Evolutionary conservation across 257 asterid genomes (phyloP).

Genomic region (Rubia yunnanensis): DNA sequence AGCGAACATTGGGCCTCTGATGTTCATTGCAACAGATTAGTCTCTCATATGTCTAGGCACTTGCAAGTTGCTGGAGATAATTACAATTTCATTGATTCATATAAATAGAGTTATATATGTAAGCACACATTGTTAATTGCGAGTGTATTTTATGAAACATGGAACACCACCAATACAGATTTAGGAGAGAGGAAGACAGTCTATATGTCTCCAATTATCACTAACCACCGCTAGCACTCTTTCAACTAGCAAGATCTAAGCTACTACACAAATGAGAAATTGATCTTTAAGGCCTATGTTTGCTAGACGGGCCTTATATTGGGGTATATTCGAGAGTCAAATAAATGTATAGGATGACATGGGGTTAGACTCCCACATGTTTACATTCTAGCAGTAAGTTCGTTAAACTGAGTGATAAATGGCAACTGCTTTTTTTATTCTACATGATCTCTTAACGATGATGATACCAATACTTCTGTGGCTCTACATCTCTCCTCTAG

Average conservation of each 20-base stretch:
- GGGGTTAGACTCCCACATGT: not conserved
- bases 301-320: not conserved
- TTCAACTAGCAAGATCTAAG: not conserved
- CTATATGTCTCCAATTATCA: not conserved
- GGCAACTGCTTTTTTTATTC: not conserved
- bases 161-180: not conserved
- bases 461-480: no score
- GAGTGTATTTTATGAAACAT: not conserved
- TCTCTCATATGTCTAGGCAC: not conserved
- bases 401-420: not conserved
- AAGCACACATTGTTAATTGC: not conserved
- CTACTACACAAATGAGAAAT: not conserved
- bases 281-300: not conserved
- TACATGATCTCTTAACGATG: no score
- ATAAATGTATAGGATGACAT: not conserved
- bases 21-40: not conserved
- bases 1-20: not conserved
- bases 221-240: not conserved
- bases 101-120: not conserved
- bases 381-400: not conserved
- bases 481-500: no score
- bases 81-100: not conserved
- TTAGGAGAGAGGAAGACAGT: not conserved
- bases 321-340: no score
- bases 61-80: not conserved